These are phyloP conservation scores for Phymatotrichopsis omnivora DNA, from an alignment of 2,329 filamentous ascomycete species.

Conservation along the genomic window DNA sequence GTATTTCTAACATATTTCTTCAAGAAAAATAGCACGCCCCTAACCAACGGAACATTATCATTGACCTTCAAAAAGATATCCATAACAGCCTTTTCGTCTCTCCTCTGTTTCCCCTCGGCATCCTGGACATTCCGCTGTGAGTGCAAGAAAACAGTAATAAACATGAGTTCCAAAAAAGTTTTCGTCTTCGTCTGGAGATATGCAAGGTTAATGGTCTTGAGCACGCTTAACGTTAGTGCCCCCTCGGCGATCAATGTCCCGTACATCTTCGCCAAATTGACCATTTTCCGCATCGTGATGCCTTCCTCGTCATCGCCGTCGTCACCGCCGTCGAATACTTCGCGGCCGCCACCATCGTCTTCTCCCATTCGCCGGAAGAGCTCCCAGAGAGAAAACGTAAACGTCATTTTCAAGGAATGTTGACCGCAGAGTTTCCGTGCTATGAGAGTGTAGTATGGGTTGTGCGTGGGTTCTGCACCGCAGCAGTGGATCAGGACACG, in stretches of 20 bases:
- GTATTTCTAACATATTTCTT: constrained; percentile 60
- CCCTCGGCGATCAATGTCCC: constrained; percentile 52
- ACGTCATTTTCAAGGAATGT: constrained; percentile 66
- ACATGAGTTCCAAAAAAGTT: constrained; percentile 67
- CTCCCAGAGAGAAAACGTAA: constrained; percentile 79
- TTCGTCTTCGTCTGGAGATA: constrained; percentile 67
- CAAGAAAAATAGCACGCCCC: constrained; percentile 69
- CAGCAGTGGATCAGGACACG: constrained; percentile 80
- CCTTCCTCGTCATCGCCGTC: constrained; percentile 40
- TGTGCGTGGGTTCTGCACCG: constrained; percentile 73
- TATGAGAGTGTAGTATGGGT: constrained; percentile 85
- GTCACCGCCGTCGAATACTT: constrained; percentile 45
- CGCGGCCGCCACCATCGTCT: constrained; percentile 54
- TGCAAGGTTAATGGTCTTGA: constrained; percentile 58
- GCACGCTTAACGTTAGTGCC: constrained; percentile 47
- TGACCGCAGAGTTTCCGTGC: constrained; percentile 68
- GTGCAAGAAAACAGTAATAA: constrained; percentile 64
- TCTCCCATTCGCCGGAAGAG: constrained; percentile 81
- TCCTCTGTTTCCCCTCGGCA: constrained; percentile 30
- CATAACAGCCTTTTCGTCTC: constrained; percentile 49
- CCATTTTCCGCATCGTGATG: constrained; percentile 48
- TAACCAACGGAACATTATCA: constrained; percentile 56
- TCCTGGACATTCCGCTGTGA: constrained; percentile 45
- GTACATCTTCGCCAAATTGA: constrained; percentile 59
- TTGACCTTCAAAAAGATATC: constrained; percentile 57